Base-by-base conservation (phyloP, 2,329 filamentous ascomycete genomes). In the Stemphylium lycopersici region DNA sequence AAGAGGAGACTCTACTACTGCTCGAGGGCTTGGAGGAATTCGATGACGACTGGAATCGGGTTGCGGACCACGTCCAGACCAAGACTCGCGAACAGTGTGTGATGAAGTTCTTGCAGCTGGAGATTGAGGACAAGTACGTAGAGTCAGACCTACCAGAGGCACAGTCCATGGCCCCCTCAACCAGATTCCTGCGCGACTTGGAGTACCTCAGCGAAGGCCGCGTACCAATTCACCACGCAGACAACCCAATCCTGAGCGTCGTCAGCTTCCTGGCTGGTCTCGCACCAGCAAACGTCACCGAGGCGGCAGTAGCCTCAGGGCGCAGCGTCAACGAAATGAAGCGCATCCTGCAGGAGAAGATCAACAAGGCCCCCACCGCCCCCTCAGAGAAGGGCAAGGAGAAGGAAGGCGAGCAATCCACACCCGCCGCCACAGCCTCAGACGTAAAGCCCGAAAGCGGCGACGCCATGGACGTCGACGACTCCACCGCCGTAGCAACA, bases 51-150 rank as follows among this genome's bases (percentile, higher is more conserved):
- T 99, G 95, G 95, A 89, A 90, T 53, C 87, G 91, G 67, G 93
- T 99, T 62, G 88, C 96, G 1, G 91, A 93, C 59, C 90, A 97
- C 69, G 95, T 99, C 38, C 90, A 90, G 43, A 96, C 91, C 2
- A 88, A 93, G 56, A 96, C 92, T 1, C 85, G 91, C 48, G 96
- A 99, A 75, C 93, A 99, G 78, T 99, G 95, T 74, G 93, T 98
- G 13, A 83, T 98, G 66, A 95, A 97, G 73, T 99, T 99, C 80
- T 77, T 99, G 61, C 92, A 97, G 71, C 82, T 99, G 32, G 93
- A 97, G 65, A 99, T 99, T 58, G 95, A 98, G 75, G 93, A 97
- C 79, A 96, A 96, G 74, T 99, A 97, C 70, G 81, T 97, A 8
- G 93, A 98, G 67, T 87, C 91, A 6, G 88, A 93, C 67, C 84